Evolutionary conservation across 495 filamentous ascomycete species (phyloP).

Genomic region (Paragyromitra xinjiangensis): DNA sequence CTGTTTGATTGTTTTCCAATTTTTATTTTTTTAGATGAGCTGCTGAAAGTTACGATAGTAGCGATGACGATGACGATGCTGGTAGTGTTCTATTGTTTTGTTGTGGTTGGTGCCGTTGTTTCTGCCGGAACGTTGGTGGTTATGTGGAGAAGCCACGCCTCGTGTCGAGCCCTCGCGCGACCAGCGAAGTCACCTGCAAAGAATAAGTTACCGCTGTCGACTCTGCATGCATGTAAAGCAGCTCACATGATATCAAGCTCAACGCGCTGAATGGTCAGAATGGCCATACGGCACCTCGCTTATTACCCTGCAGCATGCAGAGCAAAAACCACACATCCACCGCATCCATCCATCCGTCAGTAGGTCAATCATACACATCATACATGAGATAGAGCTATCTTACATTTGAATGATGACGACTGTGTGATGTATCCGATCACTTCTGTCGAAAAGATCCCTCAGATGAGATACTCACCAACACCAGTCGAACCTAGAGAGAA

Average conservation of each 20-base stretch:
- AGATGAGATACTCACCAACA: constrained; percentile 48
- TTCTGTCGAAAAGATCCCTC: constrained; percentile 43
- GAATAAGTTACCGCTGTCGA: constrained; percentile 55
- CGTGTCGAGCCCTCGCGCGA: constrained; percentile 50
- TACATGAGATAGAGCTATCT: constrained; percentile 49
- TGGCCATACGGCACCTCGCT: constrained; percentile 46
- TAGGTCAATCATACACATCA: constrained; percentile 45
- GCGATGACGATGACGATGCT: constrained; percentile 46
- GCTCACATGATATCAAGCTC: constrained; percentile 54
- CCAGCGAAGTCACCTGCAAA: constrained; percentile 56
- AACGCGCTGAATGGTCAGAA: constrained; percentile 41
- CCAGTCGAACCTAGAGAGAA: constrained; percentile 44
- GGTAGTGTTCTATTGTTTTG: constrained; percentile 42
- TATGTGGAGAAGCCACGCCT: constrained; percentile 51
- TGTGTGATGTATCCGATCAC: constrained; percentile 51
- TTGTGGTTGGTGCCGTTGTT: constrained; percentile 49
- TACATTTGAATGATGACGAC: constrained; percentile 51
- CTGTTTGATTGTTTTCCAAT: constrained; percentile 23
- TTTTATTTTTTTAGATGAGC: constrained; percentile 39
- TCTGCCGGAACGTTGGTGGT: constrained; percentile 48
- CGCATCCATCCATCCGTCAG: constrained; percentile 37
- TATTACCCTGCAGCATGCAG: constrained; percentile 50
- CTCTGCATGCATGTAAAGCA: constrained; percentile 55
- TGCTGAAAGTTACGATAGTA: constrained; percentile 44
- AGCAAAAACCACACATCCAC: constrained; percentile 40